Evolutionary conservation across 768 basidiomycete genomes (phyloP), one percentile per base, ranked within the genome.

Genomic region (Lanmaoa pseudosensibilis): DNA sequence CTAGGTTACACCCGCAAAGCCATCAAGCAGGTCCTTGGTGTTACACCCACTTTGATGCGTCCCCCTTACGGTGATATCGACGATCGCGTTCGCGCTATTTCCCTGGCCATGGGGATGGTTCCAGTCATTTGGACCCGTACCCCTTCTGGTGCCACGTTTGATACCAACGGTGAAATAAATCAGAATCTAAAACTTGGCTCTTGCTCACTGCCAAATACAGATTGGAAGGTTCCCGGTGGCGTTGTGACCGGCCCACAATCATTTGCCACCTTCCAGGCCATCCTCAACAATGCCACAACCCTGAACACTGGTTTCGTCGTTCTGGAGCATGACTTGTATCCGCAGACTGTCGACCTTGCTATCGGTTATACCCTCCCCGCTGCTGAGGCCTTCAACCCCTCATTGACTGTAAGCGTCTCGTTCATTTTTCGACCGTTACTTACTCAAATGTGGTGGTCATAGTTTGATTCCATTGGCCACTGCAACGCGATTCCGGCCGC

Each of bases 1-100:
- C 78, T 98, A 37, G 94, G 92, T 49, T 98, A 91, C 88, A 89
- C 93, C 52, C 88, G 88, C 53, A 85, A 90, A 72, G 85, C 86
- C 50, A 95, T 98, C 76, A 85, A 88, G 73, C 69, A 68, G 2
- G 82, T 89, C 21, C 74, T 89, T 55, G 89, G 89, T 61, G 86
- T 92, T 27, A 88, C 88, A 1, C 90, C 90, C 0, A 86, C 80
- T 10, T 82, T 82, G 5, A 88, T 88, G 88, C 84, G 90, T 55
- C 86, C 90, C 40, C 91, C 91, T 41, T 92, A 79, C 60, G 90
- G 91, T 64, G 91, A 93, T 65, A 89, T 92, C 30, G 94, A 98
- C 69, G 89, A 93, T 74, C 92, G 95, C 64, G 94, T 98, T 45
- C 90, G 96, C 58, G 89, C 88, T 39, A 93, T 98, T 69, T 77